Conservation (phyloP, 2,329 filamentous ascomycete species). For the Metarhizium album region DNA sequence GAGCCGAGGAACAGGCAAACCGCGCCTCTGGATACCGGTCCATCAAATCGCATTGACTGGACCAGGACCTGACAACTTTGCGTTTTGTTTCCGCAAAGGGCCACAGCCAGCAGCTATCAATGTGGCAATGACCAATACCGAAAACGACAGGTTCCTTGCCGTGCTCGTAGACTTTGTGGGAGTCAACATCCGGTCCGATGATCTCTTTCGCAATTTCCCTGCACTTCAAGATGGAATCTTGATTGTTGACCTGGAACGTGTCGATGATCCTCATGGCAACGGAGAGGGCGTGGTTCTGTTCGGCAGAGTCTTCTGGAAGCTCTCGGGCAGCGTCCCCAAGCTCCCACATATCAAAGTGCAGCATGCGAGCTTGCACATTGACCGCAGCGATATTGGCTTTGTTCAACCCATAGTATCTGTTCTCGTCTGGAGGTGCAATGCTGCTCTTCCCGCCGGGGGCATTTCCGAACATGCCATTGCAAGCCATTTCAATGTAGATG, state of each 20-base stretch:
- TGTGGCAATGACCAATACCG: conserved; percentile 92
- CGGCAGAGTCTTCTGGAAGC: conserved; percentile 78
- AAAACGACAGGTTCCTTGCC: conserved; percentile 68
- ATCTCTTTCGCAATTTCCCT: conserved; percentile 78
- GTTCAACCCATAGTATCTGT: conserved; percentile 66
- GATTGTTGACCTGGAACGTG: conserved; percentile 69
- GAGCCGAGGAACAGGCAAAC: conserved; percentile 87
- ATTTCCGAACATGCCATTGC: conserved; percentile 97
- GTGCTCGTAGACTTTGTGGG: conserved; percentile 70
- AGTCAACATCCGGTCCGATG: conserved; percentile 70
- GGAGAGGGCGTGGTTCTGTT: conserved; percentile 76
- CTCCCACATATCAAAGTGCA: conserved; percentile 93
- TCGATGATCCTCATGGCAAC: conserved; percentile 85
- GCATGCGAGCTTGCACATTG: conserved; percentile 70
- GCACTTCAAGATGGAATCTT: conserved; percentile 66
- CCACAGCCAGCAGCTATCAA: conserved; percentile 98
- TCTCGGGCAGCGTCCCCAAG: conserved; percentile 86
- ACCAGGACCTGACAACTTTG: conserved; percentile 93
- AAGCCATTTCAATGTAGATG: conserved; percentile 97
- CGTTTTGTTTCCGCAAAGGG: conserved; percentile 96
- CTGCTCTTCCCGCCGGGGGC: conserved; percentile 63
- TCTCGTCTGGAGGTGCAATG: conserved; percentile 81
- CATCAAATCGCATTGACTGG: conserved; percentile 90
- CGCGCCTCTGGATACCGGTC: conserved; percentile 89
- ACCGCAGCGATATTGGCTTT: conserved; percentile 82